Evolutionary conservation across 192 early-diverging fungal genomes (phyloP).

Genomic region (Gryganskiella cystojenkinii): DNA sequence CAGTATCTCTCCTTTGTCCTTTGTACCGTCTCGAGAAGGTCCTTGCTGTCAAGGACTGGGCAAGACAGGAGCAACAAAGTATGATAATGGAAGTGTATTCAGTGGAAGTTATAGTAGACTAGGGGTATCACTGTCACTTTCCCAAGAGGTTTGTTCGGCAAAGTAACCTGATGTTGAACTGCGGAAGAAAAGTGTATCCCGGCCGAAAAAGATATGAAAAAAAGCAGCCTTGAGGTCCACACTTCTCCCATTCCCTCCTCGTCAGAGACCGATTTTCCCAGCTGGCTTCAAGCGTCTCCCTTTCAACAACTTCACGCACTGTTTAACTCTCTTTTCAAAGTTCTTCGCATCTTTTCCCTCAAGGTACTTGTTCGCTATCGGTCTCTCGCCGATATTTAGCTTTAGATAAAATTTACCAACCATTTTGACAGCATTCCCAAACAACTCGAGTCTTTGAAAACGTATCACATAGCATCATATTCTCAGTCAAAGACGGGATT

Average conservation of each 20-base stretch:
- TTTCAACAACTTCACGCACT: slow-evolving; percentile 88
- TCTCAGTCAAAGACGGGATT: slow-evolving; percentile 67
- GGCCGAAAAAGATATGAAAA: slow-evolving; percentile 35
- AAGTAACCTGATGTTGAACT: slow-evolving; percentile 67
- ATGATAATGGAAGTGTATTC: no score
- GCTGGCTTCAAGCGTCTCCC: slow-evolving; percentile 76
- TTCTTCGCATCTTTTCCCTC: slow-evolving; percentile 89
- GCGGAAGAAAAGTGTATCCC: slow-evolving; percentile 61
- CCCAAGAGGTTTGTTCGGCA: slow-evolving; percentile 62
- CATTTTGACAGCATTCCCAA: slow-evolving; percentile 81
- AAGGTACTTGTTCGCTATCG: slow-evolving; percentile 91
- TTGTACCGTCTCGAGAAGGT: no score
- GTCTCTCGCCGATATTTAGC: slow-evolving; percentile 88
- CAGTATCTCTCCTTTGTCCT: no score
- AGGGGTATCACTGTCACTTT: slow-evolving; percentile 65
- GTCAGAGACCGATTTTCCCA: slow-evolving; percentile 57
- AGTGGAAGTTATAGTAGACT: no score
- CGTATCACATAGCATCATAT: slow-evolving; percentile 58
- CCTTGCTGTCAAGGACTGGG: no score
- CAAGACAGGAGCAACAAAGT: no score
- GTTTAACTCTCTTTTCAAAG: slow-evolving; percentile 87
- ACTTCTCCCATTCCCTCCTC: slow-evolving; percentile 21
- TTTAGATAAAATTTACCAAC: slow-evolving; percentile 84
- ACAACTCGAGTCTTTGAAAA: slow-evolving; percentile 79
- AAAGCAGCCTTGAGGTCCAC: slow-evolving; percentile 40